These are phyloP conservation scores for Ceratocystis ficicola DNA, from an alignment of 2,329 filamentous ascomycete species.

Conservation along the genomic window DNA sequence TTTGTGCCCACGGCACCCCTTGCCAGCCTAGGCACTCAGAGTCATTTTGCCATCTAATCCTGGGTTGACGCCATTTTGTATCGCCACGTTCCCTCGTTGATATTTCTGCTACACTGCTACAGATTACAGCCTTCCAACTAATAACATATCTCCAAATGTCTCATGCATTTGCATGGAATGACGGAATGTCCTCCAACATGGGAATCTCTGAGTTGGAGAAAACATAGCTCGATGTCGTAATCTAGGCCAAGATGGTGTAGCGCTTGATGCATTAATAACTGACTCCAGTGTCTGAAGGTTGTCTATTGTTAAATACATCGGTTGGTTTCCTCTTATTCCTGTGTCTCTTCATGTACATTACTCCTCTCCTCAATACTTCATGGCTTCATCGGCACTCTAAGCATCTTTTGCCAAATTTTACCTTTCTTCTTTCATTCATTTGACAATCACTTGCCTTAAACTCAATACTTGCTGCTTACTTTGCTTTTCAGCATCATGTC, in stretches of 20 bases:
- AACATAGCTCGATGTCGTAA: constrained; percentile 2
- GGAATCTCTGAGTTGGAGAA: not conserved
- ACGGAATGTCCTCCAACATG: not conserved
- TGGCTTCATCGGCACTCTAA: no score
- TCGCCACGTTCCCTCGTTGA: not conserved
- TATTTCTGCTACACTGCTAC: not conserved
- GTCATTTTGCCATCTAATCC: not conserved
- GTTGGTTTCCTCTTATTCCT: not conserved
- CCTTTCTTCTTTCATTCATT: not conserved
- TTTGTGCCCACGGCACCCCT: no score
- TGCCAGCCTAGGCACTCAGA: not conserved
- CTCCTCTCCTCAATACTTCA: no score
- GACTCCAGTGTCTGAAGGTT: not conserved
- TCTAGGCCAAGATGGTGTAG: constrained; percentile 5
- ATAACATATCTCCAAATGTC: not conserved
- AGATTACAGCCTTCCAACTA: not conserved
- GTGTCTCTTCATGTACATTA: not conserved
- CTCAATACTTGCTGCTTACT: no score
- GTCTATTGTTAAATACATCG: not conserved
- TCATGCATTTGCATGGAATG: not conserved
- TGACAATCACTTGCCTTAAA: not conserved
- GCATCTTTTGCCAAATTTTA: no score
- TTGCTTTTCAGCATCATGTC: not conserved
- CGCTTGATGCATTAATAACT: not conserved
- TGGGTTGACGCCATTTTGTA: not conserved